phyloP scores from a whole-genome alignment of 495 filamentous ascomycete species.

The Mytilinidion resinicola region DNA sequence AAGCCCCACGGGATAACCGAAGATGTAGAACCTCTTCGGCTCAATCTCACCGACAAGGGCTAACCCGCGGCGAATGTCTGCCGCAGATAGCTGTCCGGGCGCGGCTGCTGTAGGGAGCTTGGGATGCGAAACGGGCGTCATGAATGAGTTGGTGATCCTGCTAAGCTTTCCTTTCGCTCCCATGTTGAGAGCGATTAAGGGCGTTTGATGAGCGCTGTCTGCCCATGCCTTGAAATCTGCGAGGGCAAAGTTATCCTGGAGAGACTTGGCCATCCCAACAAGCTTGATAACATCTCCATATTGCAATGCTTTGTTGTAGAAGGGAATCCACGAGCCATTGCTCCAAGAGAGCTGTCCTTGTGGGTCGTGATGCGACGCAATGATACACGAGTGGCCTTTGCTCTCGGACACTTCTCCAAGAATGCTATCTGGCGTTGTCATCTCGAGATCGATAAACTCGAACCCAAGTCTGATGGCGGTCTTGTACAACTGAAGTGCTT shows the following conservation, averaged over 20 bases:
- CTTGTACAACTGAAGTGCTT: slow-evolving; percentile 66
- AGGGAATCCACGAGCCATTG: slow-evolving; percentile 79
- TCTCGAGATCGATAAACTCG: slow-evolving; percentile 91
- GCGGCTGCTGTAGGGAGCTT: slow-evolving; percentile 85
- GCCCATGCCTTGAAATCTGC: slow-evolving; percentile 76
- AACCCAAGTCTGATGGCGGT: slow-evolving; percentile 74
- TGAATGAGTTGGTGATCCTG: slow-evolving; percentile 81
- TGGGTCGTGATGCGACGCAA: slow-evolving; percentile 93
- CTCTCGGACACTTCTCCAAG: slow-evolving; percentile 58
- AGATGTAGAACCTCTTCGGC: slow-evolving; percentile 72
- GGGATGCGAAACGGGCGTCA: slow-evolving; percentile 94
- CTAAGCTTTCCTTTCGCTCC: slow-evolving; percentile 81
- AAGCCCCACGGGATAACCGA: slow-evolving; percentile 72
- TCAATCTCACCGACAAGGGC: slow-evolving; percentile 74
- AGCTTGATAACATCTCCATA: slow-evolving; percentile 93
- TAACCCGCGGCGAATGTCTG: slow-evolving; percentile 75
- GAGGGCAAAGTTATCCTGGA: slow-evolving; percentile 83
- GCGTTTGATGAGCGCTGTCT: slow-evolving; percentile 60
- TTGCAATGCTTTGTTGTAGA: slow-evolving; percentile 79
- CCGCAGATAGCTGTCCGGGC: slow-evolving; percentile 86
- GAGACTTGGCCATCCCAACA: slow-evolving; percentile 68
- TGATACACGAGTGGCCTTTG: slow-evolving; percentile 72
- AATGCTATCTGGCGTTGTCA: slow-evolving; percentile 71
- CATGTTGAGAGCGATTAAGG: slow-evolving; percentile 96
- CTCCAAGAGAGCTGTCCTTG: slow-evolving; percentile 72